A percentile compares a stretch with the other conserved stretches of the same genome.
Evolutionary conservation across 2,329 filamentous ascomycete species (phyloP).

Genomic region (Albophoma yamanashiensis): DNA sequence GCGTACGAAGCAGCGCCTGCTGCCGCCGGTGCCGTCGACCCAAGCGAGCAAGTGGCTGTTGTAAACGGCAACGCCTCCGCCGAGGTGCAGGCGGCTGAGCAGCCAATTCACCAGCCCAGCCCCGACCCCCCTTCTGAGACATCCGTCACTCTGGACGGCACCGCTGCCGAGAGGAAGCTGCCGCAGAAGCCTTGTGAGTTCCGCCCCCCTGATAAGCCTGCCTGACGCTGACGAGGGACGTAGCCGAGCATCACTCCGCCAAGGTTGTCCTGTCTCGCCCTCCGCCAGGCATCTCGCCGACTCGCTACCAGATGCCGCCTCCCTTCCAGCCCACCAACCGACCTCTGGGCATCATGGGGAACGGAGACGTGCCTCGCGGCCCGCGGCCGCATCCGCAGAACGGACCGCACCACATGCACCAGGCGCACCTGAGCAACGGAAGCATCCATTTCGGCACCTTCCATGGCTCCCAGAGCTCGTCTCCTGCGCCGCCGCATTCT

Average conservation of each 20-base stretch:
- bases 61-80: background rate
- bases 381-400: constrained; percentile 21
- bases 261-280: constrained; percentile 13
- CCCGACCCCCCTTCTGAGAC: constrained; percentile 4
- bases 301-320: constrained; percentile 32
- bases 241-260: constrained; percentile 7
- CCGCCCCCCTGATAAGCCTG: background rate
- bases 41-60: background rate
- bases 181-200: constrained; percentile 7
- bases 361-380: constrained; percentile 20
- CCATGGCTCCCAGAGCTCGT: constrained; percentile 44
- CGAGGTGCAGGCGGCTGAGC: constrained; percentile 1
- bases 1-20: background rate
- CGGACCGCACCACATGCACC: constrained; percentile 30
- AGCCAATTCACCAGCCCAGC: background rate
- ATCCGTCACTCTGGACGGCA: background rate
- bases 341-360: constrained; percentile 16
- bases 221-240: constrained; percentile 3
- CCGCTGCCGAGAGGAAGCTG: constrained; percentile 3
- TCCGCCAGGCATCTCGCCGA: constrained; percentile 19
- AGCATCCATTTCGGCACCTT: constrained; percentile 47
- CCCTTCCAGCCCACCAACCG: constrained; percentile 27
- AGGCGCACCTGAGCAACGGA: constrained; percentile 41
- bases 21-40: background rate
- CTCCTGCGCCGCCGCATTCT: constrained; percentile 41